Evolutionary conservation across 106 monocot species (phyloP), one percentile per base, ranked within the genome.

Genomic region (Dendrobium catenatum): DNA sequence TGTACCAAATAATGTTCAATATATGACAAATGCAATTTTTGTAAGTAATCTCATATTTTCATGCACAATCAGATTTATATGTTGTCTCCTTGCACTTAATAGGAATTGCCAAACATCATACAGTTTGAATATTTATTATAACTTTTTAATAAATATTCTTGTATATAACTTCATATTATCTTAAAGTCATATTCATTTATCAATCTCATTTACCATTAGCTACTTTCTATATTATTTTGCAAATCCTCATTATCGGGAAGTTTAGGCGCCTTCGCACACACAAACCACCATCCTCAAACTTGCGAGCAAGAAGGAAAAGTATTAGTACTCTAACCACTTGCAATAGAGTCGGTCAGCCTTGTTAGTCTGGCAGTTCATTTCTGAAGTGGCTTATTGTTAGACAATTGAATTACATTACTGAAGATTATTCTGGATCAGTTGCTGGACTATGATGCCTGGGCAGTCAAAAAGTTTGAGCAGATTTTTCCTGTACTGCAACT

Each of bases 151-250:
- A 0, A 58, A 19, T 58, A n/a, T 58, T 58, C 20, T 13, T 29
- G 29, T 68, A 33, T 31, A 61, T 37, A 37, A 37, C 29, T 9
- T 68, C 9, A 68, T 68, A 13, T 29, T 68, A 31, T 68, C 29
- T 68, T 68, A 68, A 68, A 9, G 11, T 9, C 8, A 24, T 68
- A 4, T 31, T 68, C 68, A 68, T 33, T 68, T 29, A 13, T 13
- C 22, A 64, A 64, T 64, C 64, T 64, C 22, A 6, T 64, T 64
- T 64, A 64, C 64, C 64, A 15, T n/a, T 64, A 24, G 4, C 68
- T 68, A 68, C 68, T 68, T 68, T 29, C 68, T 68, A 68, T 7
- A 68, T 68, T 68, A 29, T 68, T 61, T 20, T 68, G 31, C 13
- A 33, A 31, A 29, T 68, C 31, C 5, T 58, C 58, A 4, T 58